Base-by-base conservation (phyloP, 2,329 filamentous ascomycete genomes). In the Fusarium dlaminii region DNA sequence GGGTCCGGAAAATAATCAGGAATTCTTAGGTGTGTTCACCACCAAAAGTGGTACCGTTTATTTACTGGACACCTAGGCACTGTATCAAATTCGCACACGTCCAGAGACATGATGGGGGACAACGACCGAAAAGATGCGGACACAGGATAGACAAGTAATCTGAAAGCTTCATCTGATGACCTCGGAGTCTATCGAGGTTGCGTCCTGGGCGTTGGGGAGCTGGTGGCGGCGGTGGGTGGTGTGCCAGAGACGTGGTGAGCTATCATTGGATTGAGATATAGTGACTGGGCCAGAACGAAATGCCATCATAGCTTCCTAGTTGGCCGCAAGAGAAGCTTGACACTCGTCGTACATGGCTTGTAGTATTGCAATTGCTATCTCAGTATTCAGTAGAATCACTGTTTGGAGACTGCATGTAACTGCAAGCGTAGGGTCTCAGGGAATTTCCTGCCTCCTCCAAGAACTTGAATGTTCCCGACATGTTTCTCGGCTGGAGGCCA, bases 181-280 rank as follows among this genome's bases (percentile, higher is more conserved):
- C 72, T 51, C 66, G 46, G 64, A 66, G 54, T 56, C 43, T 65
- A 74, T 72, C 68, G 63, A 68, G 72, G 56, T 72, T 68, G 58
- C 52, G 63, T 67, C 68, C 60, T 77, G 73, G 67, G 63, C 49
- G 60, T 70, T 71, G 57, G 70, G 70, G 73, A 74, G 59, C 69
- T 74, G 66, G 78, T 77, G 66, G 78, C 68, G 66, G 68, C 70
- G 64, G 73, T 72, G 73, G 75, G 75, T 80, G 78, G 79, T 78
- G 76, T 79, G 78, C 77, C 70, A 77, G 73, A 82, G 80, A 82
- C 80, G 80, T 82, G 80, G 80, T 81, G 71, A 68, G 65, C 78
- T 70, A 73, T 81, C 76, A 82, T 82, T 82, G 80, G 80, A 66
- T 78, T 77, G 55, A 66, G 57, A 74, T 72, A 69, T 65, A 70